These are phyloP conservation scores for Sclerotinia minor DNA, from an alignment of 2,329 filamentous ascomycete genomes.

Conservation along the genomic window DNA sequence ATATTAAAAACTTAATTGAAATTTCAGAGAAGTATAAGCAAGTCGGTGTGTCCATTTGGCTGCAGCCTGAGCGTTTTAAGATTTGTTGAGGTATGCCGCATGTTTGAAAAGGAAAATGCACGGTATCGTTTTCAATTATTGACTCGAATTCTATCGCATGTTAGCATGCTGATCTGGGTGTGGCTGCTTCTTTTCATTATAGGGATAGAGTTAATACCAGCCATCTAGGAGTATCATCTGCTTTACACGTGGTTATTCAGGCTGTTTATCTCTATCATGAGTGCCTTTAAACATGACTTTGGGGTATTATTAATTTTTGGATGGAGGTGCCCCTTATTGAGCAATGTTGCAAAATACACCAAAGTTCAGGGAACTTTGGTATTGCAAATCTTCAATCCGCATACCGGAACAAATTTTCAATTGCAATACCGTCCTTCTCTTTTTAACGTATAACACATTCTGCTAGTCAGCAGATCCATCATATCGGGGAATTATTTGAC, in stretches of 20 bases:
- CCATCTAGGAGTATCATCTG: neutral
- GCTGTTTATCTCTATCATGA: neutral
- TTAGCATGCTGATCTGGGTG: neutral
- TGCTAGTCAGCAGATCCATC: neutral
- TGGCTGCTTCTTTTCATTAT: neutral
- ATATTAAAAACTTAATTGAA: constrained; percentile 36
- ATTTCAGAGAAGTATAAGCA: constrained; percentile 38
- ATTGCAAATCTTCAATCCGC: neutral
- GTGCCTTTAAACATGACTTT: neutral
- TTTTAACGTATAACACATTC: neutral
- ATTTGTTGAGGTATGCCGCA: constrained; percentile 29
- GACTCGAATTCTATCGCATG: neutral
- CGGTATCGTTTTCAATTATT: neutral
- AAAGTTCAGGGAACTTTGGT: neutral
- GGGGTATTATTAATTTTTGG: neutral
- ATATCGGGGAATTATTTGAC: neutral
- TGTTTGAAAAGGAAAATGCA: neutral
- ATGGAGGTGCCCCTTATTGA: neutral
- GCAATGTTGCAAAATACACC: neutral
- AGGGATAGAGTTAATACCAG: neutral
- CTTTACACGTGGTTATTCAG: neutral
- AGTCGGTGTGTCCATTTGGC: constrained; percentile 35
- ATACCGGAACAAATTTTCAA: neutral
- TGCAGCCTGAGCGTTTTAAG: constrained; percentile 47
- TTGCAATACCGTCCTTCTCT: neutral